A percentile compares a stretch with the other conserved stretches of the same genome.
These are phyloP conservation scores for Chaetomiaceae sp. DNA, from an alignment of 2,329 filamentous ascomycete genomes.

Conservation along the genomic window DNA sequence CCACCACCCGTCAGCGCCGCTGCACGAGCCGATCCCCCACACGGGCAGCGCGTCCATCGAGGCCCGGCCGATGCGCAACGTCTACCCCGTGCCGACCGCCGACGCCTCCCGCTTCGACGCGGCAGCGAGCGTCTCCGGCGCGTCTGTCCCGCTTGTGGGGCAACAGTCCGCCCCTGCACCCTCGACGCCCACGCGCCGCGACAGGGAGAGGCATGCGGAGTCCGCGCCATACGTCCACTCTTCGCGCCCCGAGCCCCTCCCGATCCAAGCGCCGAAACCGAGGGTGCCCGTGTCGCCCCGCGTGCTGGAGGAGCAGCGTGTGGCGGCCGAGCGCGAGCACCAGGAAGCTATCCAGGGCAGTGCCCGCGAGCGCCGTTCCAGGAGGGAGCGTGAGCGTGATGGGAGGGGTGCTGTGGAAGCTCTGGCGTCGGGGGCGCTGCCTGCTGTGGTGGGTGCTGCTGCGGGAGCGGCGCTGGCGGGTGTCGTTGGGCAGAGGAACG, in stretches of 20 bases:
- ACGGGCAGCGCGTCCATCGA: constrained; percentile 33
- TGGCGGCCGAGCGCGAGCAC: constrained; percentile 16
- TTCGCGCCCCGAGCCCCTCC: constrained; percentile 48
- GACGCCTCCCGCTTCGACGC: constrained; percentile 59
- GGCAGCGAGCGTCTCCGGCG: constrained; percentile 44
- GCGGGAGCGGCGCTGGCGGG: constrained; percentile 3
- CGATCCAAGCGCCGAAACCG: constrained; percentile 81
- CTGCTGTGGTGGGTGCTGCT: constrained; percentile 13
- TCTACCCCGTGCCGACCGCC: constrained; percentile 60
- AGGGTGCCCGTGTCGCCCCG: constrained; percentile 64
- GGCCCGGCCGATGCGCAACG: constrained; percentile 48
- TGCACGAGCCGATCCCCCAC: constrained; percentile 31
- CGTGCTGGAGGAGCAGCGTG: constrained; percentile 52
- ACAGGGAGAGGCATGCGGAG: constrained; percentile 1
- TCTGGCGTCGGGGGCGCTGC: constrained; percentile 9
- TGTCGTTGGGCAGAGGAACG: neutral
- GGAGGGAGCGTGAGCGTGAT: constrained; percentile 24
- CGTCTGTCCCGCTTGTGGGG: constrained; percentile 28
- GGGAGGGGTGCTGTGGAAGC: constrained; percentile 12
- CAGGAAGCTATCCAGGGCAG: constrained; percentile 5
- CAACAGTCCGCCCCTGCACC: neutral
- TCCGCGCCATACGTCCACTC: constrained; percentile 26
- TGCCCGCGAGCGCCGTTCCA: constrained; percentile 12
- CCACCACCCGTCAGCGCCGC: constrained; percentile 29
- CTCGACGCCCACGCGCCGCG: constrained; percentile 9